phyloP scores from a whole-genome alignment of 169 alveolate species.

The Cyclospora cayetanensis region DNA sequence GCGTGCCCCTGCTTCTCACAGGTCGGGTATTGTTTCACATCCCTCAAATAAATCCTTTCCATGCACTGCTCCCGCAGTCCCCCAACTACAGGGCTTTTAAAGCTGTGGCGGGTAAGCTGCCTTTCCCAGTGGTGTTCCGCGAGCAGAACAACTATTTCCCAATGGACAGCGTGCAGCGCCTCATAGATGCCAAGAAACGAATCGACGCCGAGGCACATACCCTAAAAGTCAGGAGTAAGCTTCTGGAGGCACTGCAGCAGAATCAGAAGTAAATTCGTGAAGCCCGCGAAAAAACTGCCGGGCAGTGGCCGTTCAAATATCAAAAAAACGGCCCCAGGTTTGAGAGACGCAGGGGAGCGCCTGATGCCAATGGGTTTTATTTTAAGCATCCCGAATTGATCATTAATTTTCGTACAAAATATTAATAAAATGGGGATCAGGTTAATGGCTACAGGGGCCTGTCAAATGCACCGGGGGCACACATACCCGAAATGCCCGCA shows the following conservation, averaged over 20 bases:
- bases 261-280: too few species aligned
- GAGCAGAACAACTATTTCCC: constrained; percentile 63
- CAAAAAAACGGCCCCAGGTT: too few species aligned
- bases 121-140: constrained; percentile 64
- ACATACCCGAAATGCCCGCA: too few species aligned
- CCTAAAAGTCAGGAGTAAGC: neutral
- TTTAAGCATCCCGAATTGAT: too few species aligned
- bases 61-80: neutral
- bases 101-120: constrained; percentile 45
- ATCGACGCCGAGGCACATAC: constrained; percentile 19
- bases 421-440: too few species aligned
- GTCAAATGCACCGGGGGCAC: too few species aligned
- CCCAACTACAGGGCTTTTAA: constrained; percentile 63
- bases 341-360: too few species aligned
- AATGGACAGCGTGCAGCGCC: constrained; percentile 38
- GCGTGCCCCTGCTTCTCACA: neutral
- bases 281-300: too few species aligned
- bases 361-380: too few species aligned
- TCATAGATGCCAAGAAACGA: neutral
- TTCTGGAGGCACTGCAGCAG: neutral
- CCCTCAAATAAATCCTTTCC: constrained; percentile 65
- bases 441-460: too few species aligned
- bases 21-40: constrained; percentile 67
- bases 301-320: too few species aligned
- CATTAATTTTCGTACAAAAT: too few species aligned